A percentile compares a stretch with the other conserved stretches of the same genome.
Conservation (phyloP, 2,329 filamentous ascomycete genomes). For the Fonsecaea monophora region DNA sequence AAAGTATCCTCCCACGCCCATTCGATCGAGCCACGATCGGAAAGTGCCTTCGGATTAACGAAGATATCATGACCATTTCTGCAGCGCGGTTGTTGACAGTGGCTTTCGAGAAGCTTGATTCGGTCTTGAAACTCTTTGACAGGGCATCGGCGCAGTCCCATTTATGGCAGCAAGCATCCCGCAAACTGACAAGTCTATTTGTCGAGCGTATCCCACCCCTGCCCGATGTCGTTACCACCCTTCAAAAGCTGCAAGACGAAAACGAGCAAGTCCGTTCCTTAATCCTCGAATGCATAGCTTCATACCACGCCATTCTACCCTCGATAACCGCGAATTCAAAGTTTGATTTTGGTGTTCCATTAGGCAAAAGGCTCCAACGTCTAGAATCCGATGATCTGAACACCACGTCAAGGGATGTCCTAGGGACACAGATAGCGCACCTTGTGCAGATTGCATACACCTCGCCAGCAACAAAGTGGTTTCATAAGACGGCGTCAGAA, state of each 20-base stretch:
- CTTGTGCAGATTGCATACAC: conserved; percentile 79
- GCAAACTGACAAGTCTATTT: conserved; percentile 75
- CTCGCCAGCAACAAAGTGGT: conserved; percentile 89
- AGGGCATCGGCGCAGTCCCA: conserved; percentile 51
- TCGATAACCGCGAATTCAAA: conserved; percentile 80
- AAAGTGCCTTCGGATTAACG: conserved; percentile 78
- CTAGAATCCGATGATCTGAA: conserved; percentile 59
- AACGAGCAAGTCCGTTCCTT: conserved; percentile 79
- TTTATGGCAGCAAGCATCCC: conserved; percentile 73
- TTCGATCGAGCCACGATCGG: conserved; percentile 79
- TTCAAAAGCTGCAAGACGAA: conserved; percentile 70
- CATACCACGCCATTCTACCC: conserved; percentile 86
- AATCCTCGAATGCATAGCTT: conserved; percentile 74
- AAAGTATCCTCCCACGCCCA: conserved; percentile 84
- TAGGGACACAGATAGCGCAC: conserved; percentile 78
- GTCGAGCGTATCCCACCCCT: conserved; percentile 78
- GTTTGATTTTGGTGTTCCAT: conserved; percentile 81
- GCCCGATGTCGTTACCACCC: conserved; percentile 78
- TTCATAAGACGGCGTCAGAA: conserved; percentile 68
- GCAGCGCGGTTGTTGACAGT: conserved; percentile 78
- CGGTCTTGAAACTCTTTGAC: conserved; percentile 67
- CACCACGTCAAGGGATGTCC: conserved; percentile 61
- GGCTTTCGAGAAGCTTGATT: conserved; percentile 77
- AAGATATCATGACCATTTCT: conserved; percentile 82
- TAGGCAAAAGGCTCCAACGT: conserved; percentile 71